phyloP scores from a whole-genome alignment of 352 stramenopile genomes.

The Pythium brachiatum region DNA sequence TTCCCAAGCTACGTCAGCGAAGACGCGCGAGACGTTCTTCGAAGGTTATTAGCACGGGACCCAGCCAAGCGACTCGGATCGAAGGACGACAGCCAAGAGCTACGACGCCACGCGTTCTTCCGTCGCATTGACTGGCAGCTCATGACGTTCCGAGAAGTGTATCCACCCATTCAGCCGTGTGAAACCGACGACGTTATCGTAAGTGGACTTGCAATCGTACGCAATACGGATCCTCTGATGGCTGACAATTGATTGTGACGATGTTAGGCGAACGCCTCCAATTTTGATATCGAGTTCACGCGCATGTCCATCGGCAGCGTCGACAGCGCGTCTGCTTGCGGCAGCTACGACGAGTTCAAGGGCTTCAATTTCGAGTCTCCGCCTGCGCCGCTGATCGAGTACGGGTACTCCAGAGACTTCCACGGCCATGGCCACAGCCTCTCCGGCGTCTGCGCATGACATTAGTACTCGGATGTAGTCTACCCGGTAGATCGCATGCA shows the following conservation, averaged over 20 bases:
- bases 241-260: no score
- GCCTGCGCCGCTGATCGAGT: conserved; percentile 46
- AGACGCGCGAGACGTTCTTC: conserved; percentile 50
- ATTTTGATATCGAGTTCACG: conserved; percentile 89
- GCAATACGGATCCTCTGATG: no score
- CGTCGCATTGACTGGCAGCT: conserved; percentile 62
- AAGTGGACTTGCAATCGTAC: conserved; percentile 21
- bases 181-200: conserved; percentile 39
- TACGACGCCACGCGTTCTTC: conserved; percentile 71
- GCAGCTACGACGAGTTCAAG: conserved; percentile 62
- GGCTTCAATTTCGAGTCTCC: conserved; percentile 86
- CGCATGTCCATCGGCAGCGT: conserved; percentile 45
- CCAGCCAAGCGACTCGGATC: conserved; percentile 54
- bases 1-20: conserved; percentile 54
- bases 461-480: not conserved
- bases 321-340: conserved; percentile 26
- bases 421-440: conserved; percentile 16
- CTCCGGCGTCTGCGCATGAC: conserved; percentile 23
- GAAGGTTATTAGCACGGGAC: conserved; percentile 43
- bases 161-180: conserved; percentile 70
- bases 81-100: conserved; percentile 41
- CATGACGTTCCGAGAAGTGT: conserved; percentile 51
- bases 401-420: conserved; percentile 48
- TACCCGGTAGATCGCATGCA: not conserved
- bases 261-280: conserved; percentile 69